A percentile compares a stretch with the other conserved stretches of the same genome.
These are phyloP conservation scores for Ascoidea asiatica DNA, from an alignment of 805 yeast species.

Conservation along the genomic window DNA sequence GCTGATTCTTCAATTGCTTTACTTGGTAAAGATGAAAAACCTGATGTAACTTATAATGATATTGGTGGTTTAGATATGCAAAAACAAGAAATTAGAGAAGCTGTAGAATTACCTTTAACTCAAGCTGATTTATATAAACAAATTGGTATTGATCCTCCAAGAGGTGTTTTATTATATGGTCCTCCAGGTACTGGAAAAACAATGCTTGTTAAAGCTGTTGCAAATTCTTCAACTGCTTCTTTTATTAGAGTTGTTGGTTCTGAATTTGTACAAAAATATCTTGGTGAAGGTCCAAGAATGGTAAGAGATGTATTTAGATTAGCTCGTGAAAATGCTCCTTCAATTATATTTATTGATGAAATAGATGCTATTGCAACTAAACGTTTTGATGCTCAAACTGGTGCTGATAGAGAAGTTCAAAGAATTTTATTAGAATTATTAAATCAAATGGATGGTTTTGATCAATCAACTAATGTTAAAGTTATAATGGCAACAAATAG, in stretches of 20 bases:
- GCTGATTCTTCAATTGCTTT: conserved; percentile 95
- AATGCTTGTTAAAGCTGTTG: conserved; percentile 97
- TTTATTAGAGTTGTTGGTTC: conserved; percentile 96
- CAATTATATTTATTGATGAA: conserved; percentile 95
- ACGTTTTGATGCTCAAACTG: conserved; percentile 98
- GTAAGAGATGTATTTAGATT: conserved; percentile 95
- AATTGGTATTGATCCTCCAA: conserved; percentile 97
- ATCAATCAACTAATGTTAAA: conserved; percentile 87
- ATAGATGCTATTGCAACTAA: conserved; percentile 98
- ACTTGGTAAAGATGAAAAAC: conserved; percentile 87
- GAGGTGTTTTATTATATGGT: conserved; percentile 96
- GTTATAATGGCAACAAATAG: conserved; percentile 99
- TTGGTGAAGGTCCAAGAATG: conserved; percentile 99
- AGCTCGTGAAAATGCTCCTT: conserved; percentile 95
- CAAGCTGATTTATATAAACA: conserved; percentile 94
- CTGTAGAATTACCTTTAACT: conserved; percentile 91
- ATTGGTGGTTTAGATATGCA: conserved; percentile 99
- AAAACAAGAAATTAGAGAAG: conserved; percentile 97
- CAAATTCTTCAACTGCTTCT: conserved; percentile 89
- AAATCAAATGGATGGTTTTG: conserved; percentile 99
- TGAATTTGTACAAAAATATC: conserved; percentile 93
- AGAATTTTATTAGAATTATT: conserved; percentile 89
- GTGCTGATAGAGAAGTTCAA: conserved; percentile 99
- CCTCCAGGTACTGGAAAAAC: conserved; percentile 99
- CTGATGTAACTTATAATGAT: conserved; percentile 88